phyloP scores from a whole-genome alignment of 75 land plant genomes.

The Pinus albicaulis region DNA sequence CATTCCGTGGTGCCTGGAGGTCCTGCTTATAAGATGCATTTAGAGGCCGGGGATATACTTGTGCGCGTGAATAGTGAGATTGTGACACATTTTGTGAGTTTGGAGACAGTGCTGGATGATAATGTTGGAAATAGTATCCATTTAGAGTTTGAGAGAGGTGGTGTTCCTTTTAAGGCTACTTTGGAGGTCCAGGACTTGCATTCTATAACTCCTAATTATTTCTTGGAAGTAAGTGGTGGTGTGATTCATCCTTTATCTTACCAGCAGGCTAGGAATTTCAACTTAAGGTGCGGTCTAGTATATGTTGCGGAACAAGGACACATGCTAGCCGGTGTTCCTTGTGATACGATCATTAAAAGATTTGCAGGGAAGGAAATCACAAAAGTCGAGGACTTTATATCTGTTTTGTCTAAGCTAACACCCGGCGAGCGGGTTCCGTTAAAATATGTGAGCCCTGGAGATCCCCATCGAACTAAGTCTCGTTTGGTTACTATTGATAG shows the following conservation, averaged over 20 bases:
- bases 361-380: slow-evolving; percentile 76
- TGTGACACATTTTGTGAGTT: slow-evolving; percentile 75
- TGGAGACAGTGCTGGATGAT: slow-evolving; percentile 84
- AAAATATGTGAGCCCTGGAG: slow-evolving; percentile 65
- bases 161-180: slow-evolving; percentile 38
- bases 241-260: slow-evolving; percentile 88
- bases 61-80: slow-evolving; percentile 73
- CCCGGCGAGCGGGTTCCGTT: slow-evolving; percentile 84
- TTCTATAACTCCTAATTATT: slow-evolving; percentile 72
- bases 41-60: slow-evolving; percentile 92
- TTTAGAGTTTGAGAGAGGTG: slow-evolving; percentile 80
- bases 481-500: slow-evolving; percentile 87
- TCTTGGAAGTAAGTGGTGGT: slow-evolving; percentile 87
- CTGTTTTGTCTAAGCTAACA: slow-evolving; percentile 53
- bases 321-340: slow-evolving; percentile 81
- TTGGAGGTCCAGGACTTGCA: slow-evolving; percentile 88
- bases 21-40: slow-evolving; percentile 59
- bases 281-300: slow-evolving; percentile 84
- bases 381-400: slow-evolving; percentile 52
- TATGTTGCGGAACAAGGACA: slow-evolving; percentile 91
- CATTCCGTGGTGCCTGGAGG: slow-evolving; percentile 94
- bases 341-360: slow-evolving; percentile 84
- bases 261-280: slow-evolving; percentile 94
- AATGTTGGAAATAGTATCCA: slow-evolving; percentile 51
- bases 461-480: slow-evolving; percentile 74